Base-by-base conservation (phyloP, 768 basidiomycete species). In the Amanita rubescens region DNA sequence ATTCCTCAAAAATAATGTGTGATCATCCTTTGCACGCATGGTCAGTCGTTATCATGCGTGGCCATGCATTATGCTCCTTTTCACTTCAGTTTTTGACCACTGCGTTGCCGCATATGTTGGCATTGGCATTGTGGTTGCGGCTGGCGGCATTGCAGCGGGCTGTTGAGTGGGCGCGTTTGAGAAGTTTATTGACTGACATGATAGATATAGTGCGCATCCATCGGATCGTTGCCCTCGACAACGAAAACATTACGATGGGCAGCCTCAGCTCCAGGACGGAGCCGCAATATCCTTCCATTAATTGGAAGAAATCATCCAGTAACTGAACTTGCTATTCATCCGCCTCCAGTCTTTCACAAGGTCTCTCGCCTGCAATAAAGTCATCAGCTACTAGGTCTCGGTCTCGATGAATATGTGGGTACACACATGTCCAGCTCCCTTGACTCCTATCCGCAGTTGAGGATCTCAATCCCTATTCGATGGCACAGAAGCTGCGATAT, bases 361-460 rank as follows among this genome's bases (percentile, higher is more conserved):
- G 50, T 97, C 94, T 8, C 96, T 96, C 24, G 92, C 77, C 94
- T 95, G 56, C 30, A 6, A 32, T 15, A 32, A n/a, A n/a, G 32
- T 5, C 17, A 6, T 41, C 17, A 41, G 48, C 54, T 54, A 49
- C 35, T 44, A 45, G 5, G 48, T 30, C 17, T n/a, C n/a, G n/a
- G n/a, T n/a, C n/a, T 27, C 14, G 20, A 14, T 3, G 2, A 5
- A 22, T 39, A 19, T 3, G 3, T 12, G 14, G 11, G 3, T 30
- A 73, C 85, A 60, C 63, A 93, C 93, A 67, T 75, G 77, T 54
- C 84, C 84, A 0, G 72, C 69, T 71, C 0, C 95, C 94, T 69
- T 96, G 94, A 67, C 88, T 91, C 53, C 84, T 85, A 69, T 98
- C 95, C 4, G 92, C 94, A 0, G 94, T 98, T n/a, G 55, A 95